Conservation (phyloP, 345 rosid genomes). For the Kernera saxatilis region DNA sequence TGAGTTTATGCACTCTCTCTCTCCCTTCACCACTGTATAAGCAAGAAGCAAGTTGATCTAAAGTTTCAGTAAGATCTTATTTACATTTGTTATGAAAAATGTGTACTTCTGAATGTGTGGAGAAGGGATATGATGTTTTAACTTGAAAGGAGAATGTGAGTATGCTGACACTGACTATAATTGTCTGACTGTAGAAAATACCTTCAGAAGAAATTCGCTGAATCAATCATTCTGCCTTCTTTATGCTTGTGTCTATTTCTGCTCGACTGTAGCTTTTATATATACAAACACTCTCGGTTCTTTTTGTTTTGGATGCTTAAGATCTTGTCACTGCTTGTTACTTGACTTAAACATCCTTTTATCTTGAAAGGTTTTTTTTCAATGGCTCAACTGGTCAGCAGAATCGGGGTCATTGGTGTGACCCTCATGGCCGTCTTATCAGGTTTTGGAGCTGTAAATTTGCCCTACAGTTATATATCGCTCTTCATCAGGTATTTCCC, state of each 20-base stretch:
- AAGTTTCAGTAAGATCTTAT: not conserved
- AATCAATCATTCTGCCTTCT: not conserved
- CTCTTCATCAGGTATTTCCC: conserved; percentile 78
- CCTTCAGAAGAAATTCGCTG: not conserved
- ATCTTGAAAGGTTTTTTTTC: conserved; percentile 75
- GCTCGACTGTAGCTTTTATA: conserved; percentile 4
- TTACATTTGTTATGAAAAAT: not conserved
- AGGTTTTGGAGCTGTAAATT: conserved; percentile 97
- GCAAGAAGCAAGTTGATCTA: not conserved
- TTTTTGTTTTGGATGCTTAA: not conserved
- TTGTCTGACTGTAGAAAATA: not conserved
- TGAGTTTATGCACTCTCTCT: conserved; percentile 1
- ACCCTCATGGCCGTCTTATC: conserved; percentile 96
- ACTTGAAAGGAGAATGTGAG: not conserved
- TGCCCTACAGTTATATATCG: conserved; percentile 95
- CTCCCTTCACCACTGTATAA: not conserved
- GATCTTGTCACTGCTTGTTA: conserved; percentile 1
- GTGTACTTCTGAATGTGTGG: not conserved
- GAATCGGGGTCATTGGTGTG: conserved; percentile 97
- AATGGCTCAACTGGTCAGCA: conserved; percentile 91
- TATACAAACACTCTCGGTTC: not conserved
- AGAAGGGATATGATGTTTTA: not conserved
- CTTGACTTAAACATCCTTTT: conserved; percentile 17
- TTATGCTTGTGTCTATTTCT: not conserved
- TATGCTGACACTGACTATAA: not conserved